Base-by-base conservation (phyloP, 768 basidiomycete genomes). In the Boletus speciosus region DNA sequence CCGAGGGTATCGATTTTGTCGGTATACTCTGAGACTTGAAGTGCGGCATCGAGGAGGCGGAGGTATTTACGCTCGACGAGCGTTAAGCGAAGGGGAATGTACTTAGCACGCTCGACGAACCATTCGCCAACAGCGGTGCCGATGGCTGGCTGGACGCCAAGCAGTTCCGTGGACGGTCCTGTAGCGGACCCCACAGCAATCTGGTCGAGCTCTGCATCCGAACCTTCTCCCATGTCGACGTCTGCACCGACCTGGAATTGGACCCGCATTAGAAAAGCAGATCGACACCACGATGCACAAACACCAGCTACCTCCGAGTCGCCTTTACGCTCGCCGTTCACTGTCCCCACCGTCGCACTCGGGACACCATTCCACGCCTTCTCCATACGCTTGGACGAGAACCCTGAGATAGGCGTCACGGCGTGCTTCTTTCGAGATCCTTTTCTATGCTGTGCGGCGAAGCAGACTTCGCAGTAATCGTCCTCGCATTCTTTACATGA, bases 1-100 rank as follows among this genome's bases (percentile, higher is more conserved):
- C 86, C 82, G 38, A 92, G 71, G 46, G 86, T 90, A 72, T 93
- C 91, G 32, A 93, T 89, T 66, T 90, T 91, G 76, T 93, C 91
- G 40, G 91, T 93, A 66, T 93, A 93, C 67, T 93, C 91, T 15
- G 87, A 90, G 36, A 91, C 90, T 46, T 81, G 81, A 38, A 93
- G 79, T 3, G 91, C 91, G 9, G 90, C 91, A 54, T 93, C 91
- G 45, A 93, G 77, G 5, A 93, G 80, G 27, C 91, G 87, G 52
- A 93, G 85, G 67, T 78, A 89, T 69, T 93, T 93, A 58, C 91
- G 88, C 69, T 93, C 91, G 41, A 65, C 64, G 40, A 89, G 72
- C 2, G 84, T 85, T 29, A 93, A 75, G 23, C 91, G 89, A 29
- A 93, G 70, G 0, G 91, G 91, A 50, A 93, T 92, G 69, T 74